Evolutionary conservation across 2,329 filamentous ascomycete species (phyloP).

Genomic region (Fusarium vanettenii): DNA sequence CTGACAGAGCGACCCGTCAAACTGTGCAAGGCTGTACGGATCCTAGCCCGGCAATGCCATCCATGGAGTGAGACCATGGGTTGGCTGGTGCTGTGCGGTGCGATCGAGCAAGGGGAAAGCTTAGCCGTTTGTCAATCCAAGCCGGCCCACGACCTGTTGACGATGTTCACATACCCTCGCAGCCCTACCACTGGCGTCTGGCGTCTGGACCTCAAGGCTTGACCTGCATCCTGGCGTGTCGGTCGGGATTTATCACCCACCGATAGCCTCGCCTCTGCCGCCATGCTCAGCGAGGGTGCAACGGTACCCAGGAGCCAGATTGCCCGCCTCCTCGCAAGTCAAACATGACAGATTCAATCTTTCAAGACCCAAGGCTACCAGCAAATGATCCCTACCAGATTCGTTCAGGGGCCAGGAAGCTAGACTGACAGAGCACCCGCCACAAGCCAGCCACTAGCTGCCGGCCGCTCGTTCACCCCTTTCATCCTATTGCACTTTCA

Average conservation of each 20-base stretch:
- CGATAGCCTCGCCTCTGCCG: conserved; percentile 12
- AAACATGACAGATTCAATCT: conserved; percentile 12
- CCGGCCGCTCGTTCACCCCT: conserved; percentile 20
- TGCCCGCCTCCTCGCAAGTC: conserved; percentile 8
- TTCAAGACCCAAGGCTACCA: conserved; percentile 20
- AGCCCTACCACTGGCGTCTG: conserved; percentile 38
- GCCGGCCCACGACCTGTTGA: conserved; percentile 32
- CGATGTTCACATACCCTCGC: conserved; percentile 38
- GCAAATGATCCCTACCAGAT: conserved; percentile 27
- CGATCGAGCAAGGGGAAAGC: conserved; percentile 23
- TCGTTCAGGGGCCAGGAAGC: conserved; percentile 2
- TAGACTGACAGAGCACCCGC: conserved; percentile 13
- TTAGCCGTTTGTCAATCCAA: conserved; percentile 26
- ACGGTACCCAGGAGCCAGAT: conserved; percentile 23
- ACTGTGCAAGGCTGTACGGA: conserved; percentile 42
- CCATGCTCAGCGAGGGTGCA: conserved; percentile 15
- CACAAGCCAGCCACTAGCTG: conserved; percentile 29
- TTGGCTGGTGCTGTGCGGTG: conserved; percentile 35
- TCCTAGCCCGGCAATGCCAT: conserved; percentile 43
- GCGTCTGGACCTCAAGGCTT: conserved; percentile 24
- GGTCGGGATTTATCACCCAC: conserved; percentile 17
- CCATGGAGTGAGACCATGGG: conserved; percentile 41
- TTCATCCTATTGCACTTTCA: conserved; percentile 26
- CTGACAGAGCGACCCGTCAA: conserved; percentile 34
- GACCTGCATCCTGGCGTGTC: conserved; percentile 27